A percentile compares a stretch with the other conserved stretches of the same genome.
phyloP scores from a whole-genome alignment of 2,329 filamentous ascomycete species.

The Paracamarosporium sp. region DNA sequence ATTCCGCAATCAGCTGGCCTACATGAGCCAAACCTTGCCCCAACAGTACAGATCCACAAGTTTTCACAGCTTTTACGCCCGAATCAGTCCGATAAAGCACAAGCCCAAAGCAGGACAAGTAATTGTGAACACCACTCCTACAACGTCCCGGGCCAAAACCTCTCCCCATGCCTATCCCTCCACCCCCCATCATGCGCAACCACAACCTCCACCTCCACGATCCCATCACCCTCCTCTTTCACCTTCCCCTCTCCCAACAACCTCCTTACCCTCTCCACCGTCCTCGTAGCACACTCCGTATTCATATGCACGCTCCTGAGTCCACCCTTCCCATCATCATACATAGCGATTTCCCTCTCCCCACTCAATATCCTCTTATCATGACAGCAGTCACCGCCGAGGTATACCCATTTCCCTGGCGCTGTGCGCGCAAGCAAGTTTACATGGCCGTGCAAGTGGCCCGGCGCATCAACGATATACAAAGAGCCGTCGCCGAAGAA shows the following conservation, averaged over 20 bases:
- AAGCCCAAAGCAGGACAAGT: no score
- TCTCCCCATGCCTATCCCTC: slow-evolving; percentile 48
- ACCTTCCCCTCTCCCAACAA: slow-evolving; percentile 37
- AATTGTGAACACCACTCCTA: no score
- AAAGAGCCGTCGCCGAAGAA: slow-evolving; percentile 56
- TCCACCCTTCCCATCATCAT: slow-evolving; percentile 54
- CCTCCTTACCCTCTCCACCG: slow-evolving; percentile 50
- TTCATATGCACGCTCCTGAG: slow-evolving; percentile 60
- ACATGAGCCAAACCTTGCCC: no score
- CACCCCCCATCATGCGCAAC: slow-evolving; percentile 60
- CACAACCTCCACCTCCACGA: slow-evolving; percentile 53
- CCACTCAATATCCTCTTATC: slow-evolving; percentile 59
- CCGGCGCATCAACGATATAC: slow-evolving; percentile 58
- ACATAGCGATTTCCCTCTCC: slow-evolving; percentile 60
- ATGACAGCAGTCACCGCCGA: slow-evolving; percentile 63
- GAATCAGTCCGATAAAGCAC: no score
- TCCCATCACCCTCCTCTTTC: slow-evolving; percentile 26
- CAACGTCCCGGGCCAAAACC: slow-evolving; percentile 33
- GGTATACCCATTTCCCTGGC: slow-evolving; percentile 53
- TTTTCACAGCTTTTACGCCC: no score
- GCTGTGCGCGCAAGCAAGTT: slow-evolving; percentile 55
- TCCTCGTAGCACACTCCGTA: slow-evolving; percentile 52
- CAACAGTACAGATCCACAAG: no score
- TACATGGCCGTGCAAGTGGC: slow-evolving; percentile 60
- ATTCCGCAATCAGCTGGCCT: no score